Evolutionary conservation across 257 asterid species (phyloP).

Genomic region (Solanum clarkiae): DNA sequence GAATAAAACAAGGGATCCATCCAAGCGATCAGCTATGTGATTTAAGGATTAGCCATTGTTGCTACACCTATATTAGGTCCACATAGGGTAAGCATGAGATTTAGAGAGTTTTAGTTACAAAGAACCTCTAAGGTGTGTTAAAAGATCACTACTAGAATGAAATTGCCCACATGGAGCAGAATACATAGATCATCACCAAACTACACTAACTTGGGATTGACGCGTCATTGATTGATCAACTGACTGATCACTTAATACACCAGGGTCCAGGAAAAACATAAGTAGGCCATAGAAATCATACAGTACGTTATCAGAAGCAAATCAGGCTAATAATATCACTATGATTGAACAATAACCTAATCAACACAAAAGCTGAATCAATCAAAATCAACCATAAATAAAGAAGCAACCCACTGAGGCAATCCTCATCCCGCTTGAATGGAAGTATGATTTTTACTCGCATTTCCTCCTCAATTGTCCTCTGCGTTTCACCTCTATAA

Average conservation of each 20-base stretch:
- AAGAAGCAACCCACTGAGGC: slow-evolving; percentile 43
- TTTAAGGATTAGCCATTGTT: not conserved
- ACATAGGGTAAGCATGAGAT: not conserved
- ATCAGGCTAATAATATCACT: not conserved
- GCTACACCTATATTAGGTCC: not conserved
- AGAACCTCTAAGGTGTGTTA: not conserved
- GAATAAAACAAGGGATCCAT: not conserved
- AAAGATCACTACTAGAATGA: not conserved
- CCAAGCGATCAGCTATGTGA: not conserved
- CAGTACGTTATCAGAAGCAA: not conserved
- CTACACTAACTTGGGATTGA: not conserved
- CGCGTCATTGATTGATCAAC: not conserved
- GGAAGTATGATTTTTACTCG: slow-evolving; percentile 60
- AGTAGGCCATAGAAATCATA: not conserved
- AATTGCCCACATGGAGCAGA: not conserved
- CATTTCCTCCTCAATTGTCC: slow-evolving; percentile 44
- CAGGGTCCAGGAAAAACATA: not conserved
- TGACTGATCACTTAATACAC: not conserved
- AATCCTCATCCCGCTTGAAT: slow-evolving; percentile 44
- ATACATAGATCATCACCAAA: not conserved
- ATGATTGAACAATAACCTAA: not conserved
- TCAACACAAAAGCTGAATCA: not conserved
- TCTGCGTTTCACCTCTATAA: slow-evolving; percentile 58
- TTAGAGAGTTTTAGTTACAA: not conserved
- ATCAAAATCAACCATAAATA: slow-evolving; percentile 1